Conservation (phyloP, 495 filamentous ascomycete species). For the Daldinia caldariorum region DNA sequence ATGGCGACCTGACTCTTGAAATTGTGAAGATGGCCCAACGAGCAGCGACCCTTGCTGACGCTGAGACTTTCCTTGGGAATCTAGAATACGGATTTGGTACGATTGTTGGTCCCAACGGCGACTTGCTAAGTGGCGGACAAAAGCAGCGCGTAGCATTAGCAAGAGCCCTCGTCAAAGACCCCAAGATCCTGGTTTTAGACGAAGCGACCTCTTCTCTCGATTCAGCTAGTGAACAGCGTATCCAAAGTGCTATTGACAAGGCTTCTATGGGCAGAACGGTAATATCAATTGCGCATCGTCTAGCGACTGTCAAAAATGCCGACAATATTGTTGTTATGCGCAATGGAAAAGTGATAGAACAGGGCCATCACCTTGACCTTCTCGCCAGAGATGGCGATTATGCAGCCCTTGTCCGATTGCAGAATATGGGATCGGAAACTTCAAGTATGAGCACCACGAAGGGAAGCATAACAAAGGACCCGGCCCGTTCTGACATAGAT, state of each 20-base stretch:
- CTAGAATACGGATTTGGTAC: constrained; percentile 59
- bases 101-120: constrained; percentile 58
- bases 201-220: constrained; percentile 66
- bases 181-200: constrained; percentile 62
- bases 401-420: constrained; percentile 52
- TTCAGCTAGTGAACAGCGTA: constrained; percentile 63
- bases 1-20: constrained; percentile 42
- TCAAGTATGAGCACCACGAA: constrained; percentile 44
- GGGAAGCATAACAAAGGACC: constrained; percentile 25
- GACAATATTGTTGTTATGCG: constrained; percentile 70
- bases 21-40: constrained; percentile 47
- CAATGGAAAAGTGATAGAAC: constrained; percentile 64
- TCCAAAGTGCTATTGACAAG: constrained; percentile 61
- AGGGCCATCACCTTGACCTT: constrained; percentile 61
- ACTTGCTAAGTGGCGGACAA: constrained; percentile 66
- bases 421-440: constrained; percentile 45
- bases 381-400: constrained; percentile 52
- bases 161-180: constrained; percentile 59
- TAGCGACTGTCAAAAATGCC: constrained; percentile 70
- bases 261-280: constrained; percentile 67
- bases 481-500: constrained; percentile 37
- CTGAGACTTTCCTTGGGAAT: constrained; percentile 49
- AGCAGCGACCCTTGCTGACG: constrained; percentile 53
- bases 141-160: constrained; percentile 71
- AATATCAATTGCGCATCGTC: constrained; percentile 77